phyloP scores from a whole-genome alignment of 2,329 filamentous ascomycete species.

The Xylariales sp. region DNA sequence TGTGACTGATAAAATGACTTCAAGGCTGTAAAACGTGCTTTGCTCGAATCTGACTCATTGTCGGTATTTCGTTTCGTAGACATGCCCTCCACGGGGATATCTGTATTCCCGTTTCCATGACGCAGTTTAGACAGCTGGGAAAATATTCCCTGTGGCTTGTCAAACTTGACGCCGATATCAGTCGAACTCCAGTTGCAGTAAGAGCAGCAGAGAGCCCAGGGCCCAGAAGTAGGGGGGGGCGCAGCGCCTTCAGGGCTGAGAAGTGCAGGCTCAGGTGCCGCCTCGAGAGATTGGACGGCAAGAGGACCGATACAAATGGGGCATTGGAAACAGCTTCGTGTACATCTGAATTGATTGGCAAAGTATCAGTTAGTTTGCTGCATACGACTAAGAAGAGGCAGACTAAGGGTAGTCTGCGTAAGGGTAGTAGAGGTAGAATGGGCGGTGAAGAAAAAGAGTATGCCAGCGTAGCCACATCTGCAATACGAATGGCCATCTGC shows the following conservation, averaged over 20 bases:
- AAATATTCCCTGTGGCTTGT: constrained; percentile 82
- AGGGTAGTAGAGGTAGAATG: too few species aligned
- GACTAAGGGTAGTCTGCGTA: too few species aligned
- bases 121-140: constrained; percentile 71
- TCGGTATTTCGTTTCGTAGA: constrained; percentile 46
- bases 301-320: constrained; percentile 82
- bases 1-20: constrained; percentile 80
- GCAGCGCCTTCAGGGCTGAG: constrained; percentile 37
- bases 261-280: constrained; percentile 39
- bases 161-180: constrained; percentile 87
- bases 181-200: constrained; percentile 92
- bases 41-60: constrained; percentile 52
- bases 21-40: constrained; percentile 59
- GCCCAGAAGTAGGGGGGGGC: constrained; percentile 32
- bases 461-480: neutral
- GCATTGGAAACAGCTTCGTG: constrained; percentile 92
- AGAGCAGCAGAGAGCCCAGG: constrained; percentile 78
- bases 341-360: constrained; percentile 58
- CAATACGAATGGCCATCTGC: too few species aligned
- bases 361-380: neutral
- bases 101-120: constrained; percentile 43
- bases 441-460: neutral
- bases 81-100: constrained; percentile 18
- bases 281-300: constrained; percentile 66
- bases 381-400: too few species aligned